Evolutionary conservation across 768 basidiomycete species (phyloP).

Genomic region (Collybia sordida): DNA sequence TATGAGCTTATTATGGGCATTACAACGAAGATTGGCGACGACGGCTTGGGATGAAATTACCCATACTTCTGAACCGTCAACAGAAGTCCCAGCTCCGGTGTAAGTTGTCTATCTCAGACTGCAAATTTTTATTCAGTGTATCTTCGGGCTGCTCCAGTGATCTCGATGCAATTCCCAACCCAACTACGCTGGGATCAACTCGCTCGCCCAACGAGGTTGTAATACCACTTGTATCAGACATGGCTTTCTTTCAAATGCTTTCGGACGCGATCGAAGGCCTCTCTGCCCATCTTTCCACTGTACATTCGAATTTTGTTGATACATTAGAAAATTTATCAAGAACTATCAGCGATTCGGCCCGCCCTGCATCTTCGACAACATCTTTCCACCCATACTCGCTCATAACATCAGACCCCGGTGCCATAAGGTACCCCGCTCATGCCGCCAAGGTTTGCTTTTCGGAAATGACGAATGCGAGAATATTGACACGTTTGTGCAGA

Average conservation of each 20-base stretch:
- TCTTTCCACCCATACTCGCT: constrained; percentile 46
- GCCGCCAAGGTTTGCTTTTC: constrained; percentile 16
- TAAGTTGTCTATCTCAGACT: constrained; percentile 4
- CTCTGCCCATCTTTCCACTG: constrained; percentile 42
- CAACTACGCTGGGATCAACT: neutral
- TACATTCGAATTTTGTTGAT: constrained; percentile 51
- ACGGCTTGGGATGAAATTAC: neutral
- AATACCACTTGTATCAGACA: constrained; percentile 79
- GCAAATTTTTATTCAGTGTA: too few relatives aligned
- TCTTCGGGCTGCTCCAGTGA: too few relatives aligned
- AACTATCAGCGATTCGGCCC: constrained; percentile 38
- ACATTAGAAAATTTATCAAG: constrained; percentile 36
- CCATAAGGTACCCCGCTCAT: constrained; percentile 11
- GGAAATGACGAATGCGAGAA: too few relatives aligned
- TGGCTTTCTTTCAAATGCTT: constrained; percentile 77
- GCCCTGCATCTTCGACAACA: constrained; percentile 41
- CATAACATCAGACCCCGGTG: constrained; percentile 36
- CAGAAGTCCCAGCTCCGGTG: constrained; percentile 3
- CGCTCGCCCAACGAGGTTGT: constrained; percentile 48
- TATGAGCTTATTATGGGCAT: constrained; percentile 20
- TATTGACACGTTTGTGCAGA: constrained; percentile 27
- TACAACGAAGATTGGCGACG: constrained; percentile 15
- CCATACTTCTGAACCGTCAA: neutral
- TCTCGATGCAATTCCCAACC: too few relatives aligned
- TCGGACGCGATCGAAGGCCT: constrained; percentile 56